phyloP scores from a whole-genome alignment of 345 rosid genomes.

The Syzygium jambos region DNA sequence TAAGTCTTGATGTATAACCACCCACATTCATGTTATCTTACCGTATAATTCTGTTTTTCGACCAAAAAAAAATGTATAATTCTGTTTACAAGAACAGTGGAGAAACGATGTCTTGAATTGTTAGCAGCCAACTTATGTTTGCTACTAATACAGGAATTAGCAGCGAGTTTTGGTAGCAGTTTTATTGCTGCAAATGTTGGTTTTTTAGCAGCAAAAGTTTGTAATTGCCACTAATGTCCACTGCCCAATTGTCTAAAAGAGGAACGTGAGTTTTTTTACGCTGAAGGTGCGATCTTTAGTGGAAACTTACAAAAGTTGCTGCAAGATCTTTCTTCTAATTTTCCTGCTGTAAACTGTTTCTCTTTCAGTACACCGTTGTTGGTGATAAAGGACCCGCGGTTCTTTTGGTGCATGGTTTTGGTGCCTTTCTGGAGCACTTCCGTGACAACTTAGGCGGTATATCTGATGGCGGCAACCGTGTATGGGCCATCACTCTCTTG shows the following conservation, averaged over 20 bases:
- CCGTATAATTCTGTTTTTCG: background rate
- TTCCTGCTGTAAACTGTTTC: background rate
- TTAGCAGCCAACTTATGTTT: background rate
- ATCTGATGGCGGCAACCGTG: constrained; percentile 43
- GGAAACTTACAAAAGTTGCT: background rate
- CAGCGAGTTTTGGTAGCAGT: background rate
- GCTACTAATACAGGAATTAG: background rate
- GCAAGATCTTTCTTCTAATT: background rate
- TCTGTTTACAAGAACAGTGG: background rate
- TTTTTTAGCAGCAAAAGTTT: background rate
- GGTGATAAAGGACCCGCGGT: constrained; percentile 64
- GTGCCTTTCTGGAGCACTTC: constrained; percentile 86
- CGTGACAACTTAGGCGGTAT: constrained; percentile 55
- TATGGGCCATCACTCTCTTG: constrained; percentile 70
- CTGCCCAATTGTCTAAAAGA: background rate
- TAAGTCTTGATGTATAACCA: background rate
- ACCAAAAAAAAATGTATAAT: background rate
- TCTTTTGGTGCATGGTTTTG: constrained; percentile 93
- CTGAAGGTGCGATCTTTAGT: background rate
- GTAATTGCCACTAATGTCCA: background rate
- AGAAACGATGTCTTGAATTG: background rate
- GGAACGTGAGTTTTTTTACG: background rate
- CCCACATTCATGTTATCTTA: background rate
- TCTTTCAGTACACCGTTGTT: constrained; percentile 50
- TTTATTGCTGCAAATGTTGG: background rate